Base-by-base conservation (phyloP, 202 grass and related monocot species). In the Eragrostis tef region DNA sequence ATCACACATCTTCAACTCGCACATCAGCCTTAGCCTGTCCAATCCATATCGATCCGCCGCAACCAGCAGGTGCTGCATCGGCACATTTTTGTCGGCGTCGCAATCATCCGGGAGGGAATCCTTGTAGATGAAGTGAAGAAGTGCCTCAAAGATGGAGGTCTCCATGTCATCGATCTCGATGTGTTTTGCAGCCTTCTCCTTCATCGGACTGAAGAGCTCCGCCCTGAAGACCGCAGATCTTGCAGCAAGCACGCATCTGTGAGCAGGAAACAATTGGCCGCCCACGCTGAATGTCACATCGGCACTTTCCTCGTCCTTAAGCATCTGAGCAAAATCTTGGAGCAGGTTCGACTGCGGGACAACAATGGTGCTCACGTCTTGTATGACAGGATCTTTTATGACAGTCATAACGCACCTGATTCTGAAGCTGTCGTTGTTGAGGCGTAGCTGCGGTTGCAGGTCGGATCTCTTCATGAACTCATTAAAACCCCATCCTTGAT, bases 341-440 rank as follows among this genome's bases (percentile, higher is more conserved):
- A n/a, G 15, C 16, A 78, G 0, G 56, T 71, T 42, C 15, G 53
- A 50, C 6, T 29, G 11, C 4, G 56, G 59, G 49, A 31, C 34
- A 3, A 10, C 22, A 3, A 65, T 7, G 70, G 12, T 6, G 11
- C 5, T 19, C 0, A 29, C 34, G 4, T 62, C 74, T 27, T 86
- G 1, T 1, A 15, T 3, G 0, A 31, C 7, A 49, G n/a, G 15
- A 3, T 68, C 15, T 42, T 41, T 67, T 24, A 81, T 36, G 2
- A 83, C 47, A 0, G 59, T 87, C 36, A 78, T 0, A 34, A 41
- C 73, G 0, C 86, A 83, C 74, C 73, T 51, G 24, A 87, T 54
- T 3, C 14, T 87, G 2, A 82, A 31, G 17, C 19, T 13, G 2
- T 83, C 39, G n/a, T 34, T 2, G 47, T 64, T 47, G 26, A n/a